Evolutionary conservation across 1,139 yeast species (phyloP), one percentile per base, ranked within the genome.

Genomic region (Kodamaea plutei): DNA sequence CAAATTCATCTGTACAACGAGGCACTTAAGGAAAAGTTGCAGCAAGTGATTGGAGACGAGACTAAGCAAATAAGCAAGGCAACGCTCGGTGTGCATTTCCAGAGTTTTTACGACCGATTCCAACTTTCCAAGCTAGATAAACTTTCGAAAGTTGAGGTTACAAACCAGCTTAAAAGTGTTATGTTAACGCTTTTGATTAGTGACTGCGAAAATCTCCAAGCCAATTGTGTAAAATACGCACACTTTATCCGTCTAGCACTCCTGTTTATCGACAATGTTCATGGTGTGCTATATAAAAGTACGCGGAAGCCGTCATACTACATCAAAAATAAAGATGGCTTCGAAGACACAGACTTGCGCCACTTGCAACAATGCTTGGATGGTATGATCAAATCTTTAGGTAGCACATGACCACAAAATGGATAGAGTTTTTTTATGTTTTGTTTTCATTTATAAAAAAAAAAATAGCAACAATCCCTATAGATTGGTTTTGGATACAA

Each of bases 111-210:
- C 40, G 40, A 36, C n/a, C 41, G 48, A 25, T 44, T 61, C n/a
- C 50, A 57, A 20, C 47, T 63, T 20, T 34, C 40, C 14, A 49
- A 56, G 31, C 43, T 63, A 3, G 68, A 63, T 36, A 23, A 35
- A 3, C 38, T 61, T 28, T 36, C 50, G 20, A 50, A 48, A 29
- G 41, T 43, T 8, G 60, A 60, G 37, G 41, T 58, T 42, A 43
- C 53, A 22, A 58, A 56, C 34, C 29, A 56, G 21, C 41, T 63
- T 35, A 62, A 62, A 30, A 58, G 58, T 38, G 36, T 62, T 10
- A 54, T 62, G 56, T 51, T 63, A 10, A 55, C 62, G 23, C 41
- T 62, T 17, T 43, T 63, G 27, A 48, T 62, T 4, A 47, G 56
- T 15, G 58, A 53, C 35, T 53, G 48, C 28, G 52, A 47, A 31